Base-by-base conservation (phyloP, 2,329 filamentous ascomycete genomes). In the Xylaria polymorpha region DNA sequence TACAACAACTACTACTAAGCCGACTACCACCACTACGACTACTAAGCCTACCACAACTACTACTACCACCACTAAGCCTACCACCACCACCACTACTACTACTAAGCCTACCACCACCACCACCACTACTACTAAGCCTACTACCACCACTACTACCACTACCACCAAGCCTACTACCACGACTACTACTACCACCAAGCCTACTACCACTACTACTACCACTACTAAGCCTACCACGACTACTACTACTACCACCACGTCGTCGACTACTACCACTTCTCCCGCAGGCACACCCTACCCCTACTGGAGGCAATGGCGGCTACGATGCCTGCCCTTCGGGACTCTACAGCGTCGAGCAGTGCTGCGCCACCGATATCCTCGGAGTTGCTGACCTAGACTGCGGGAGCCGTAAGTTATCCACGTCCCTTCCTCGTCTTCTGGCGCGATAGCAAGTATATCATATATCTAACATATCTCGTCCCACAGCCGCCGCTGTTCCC, bases 321-420 rank as follows among this genome's bases (percentile, higher is more conserved):
- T 85, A 83, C 65, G 41, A 72, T 7, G 77, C 83, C 48, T 85
- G 84, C 79, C 74, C 75, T 32, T 79, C 78, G 20, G 68, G 69
- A 12, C 79, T 85, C n/a, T 84, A 84, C 72, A 78, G 76, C 71
- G 81, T 74, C 43, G 74, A 86, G 3, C 83, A 86, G 71, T 91
- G 89, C 83, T 91, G 89, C 77, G 85, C 88, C 12, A 88, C 87
- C 32, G 86, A 90, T 70, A 82, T 91, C 37, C 84, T 90, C 41
- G 76, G 76, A 35, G 56, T 78, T 25, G 76, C 76, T 12, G 76
- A 77, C 64, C 71, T 78, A 15, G 72, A 91, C 81, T 91, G 89
- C 79, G 79, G 75, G 22, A 77, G 80, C 70, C 87, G 76, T 78
- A 71, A 75, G 76, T 66, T 37, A 10, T 5, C 14, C 14, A 29